Evolutionary conservation across 1,284 basidiomycete genomes (phyloP), one percentile per base, ranked within the genome.

Genomic region (Cutaneotrichosporon sp.): DNA sequence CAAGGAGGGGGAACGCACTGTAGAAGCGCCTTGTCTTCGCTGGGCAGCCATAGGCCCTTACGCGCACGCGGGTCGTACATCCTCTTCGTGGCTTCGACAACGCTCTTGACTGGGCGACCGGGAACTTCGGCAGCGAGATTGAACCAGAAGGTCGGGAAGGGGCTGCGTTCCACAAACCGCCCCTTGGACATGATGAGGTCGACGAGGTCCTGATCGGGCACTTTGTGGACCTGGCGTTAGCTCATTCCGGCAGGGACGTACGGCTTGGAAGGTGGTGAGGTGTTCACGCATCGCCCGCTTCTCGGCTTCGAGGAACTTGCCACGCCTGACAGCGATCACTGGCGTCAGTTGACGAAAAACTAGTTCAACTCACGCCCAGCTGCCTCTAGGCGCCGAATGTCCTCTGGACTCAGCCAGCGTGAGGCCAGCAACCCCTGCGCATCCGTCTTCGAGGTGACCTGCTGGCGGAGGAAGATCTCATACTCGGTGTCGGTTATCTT

Each of bases 11-110:
- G 18, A 7, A 70, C 74, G 63, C 32, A 76, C 75, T 60, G 52
- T 9, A 70, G 56, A 26, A 79, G 65, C 21, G 65, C 69, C 11
- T 49, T 61, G 59, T 78, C 76, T 58, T 79, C 76, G 16, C 70
- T 69, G 11, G 65, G 58, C 0, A 72, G 72, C 76, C 76, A 79
- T 21, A 61, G 34, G 9, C 77, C 77, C 65, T 79, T 76, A n/a
- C 70, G 67, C 5, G 67, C 75, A 18, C 71, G 65, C 32, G 76
- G 73, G 66, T 79, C 72, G 63, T 73, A 75, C 64, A 72, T 70
- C 49, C 76, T 58, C 63, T 74, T 71, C 26, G 76, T 70, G 31
- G 68, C 68, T 47, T 72, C 70, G 57, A 73, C 73, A 40, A 78
- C 72, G 58, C 73, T 74, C 31, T 67, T 66, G 11, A 76, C 72